These are phyloP conservation scores for Kentomonas sorsogonicus DNA, from an alignment of 208 protist species.

Conservation along the genomic window DNA sequence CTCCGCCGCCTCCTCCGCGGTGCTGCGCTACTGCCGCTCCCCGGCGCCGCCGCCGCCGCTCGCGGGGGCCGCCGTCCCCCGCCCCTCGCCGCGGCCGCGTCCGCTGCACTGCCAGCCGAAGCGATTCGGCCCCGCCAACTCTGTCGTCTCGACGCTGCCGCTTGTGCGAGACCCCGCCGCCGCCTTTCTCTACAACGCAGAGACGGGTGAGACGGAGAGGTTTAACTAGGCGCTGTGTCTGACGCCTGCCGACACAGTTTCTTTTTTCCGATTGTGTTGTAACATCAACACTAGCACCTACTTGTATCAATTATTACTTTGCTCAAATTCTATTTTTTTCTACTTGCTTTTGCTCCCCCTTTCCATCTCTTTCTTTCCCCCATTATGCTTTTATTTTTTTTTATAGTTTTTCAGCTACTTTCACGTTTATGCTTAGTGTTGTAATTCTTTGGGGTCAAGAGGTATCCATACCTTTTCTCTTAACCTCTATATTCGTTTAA, in stretches of 20 bases:
- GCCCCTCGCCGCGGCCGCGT: no score
- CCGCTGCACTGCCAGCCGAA: no score
- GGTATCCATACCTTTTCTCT: background rate
- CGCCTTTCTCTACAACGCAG: background rate
- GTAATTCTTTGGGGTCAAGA: background rate
- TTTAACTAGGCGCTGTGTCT: background rate
- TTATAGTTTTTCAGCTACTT: background rate
- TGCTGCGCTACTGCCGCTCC: no score
- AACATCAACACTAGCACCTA: background rate
- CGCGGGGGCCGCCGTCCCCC: no score
- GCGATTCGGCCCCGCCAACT: background rate
- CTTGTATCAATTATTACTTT: background rate
- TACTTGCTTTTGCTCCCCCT: background rate
- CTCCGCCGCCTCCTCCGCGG: no score
- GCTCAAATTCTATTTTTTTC: background rate
- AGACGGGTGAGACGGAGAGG: background rate
- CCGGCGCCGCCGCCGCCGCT: no score
- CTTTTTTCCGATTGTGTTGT: background rate
- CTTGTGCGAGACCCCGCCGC: background rate
- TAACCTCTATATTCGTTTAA: background rate
- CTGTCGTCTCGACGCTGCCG: background rate
- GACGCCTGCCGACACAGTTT: no score
- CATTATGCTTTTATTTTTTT: conserved; percentile 4
- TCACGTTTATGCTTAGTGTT: background rate
- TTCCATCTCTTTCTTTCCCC: background rate